Evolutionary conservation across 345 rosid genomes (phyloP).

Genomic region (Aethionema arabicum): DNA sequence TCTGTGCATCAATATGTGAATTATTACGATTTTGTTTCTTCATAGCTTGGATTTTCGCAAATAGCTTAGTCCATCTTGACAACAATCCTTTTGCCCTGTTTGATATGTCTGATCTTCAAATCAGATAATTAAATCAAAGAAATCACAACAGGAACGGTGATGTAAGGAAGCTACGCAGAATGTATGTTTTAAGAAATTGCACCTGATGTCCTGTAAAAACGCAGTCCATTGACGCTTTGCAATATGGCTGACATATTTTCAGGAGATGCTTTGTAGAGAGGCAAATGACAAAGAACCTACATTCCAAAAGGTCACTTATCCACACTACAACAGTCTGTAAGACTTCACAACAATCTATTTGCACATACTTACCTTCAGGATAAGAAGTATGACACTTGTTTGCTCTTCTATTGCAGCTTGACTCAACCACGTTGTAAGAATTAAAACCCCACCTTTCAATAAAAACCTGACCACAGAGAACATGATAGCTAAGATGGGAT

Average conservation of each 20-base stretch:
- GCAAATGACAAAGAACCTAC: slow-evolving; percentile 89
- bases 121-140: slow-evolving; percentile 79
- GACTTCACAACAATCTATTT: background rate
- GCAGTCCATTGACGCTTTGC: slow-evolving; percentile 79
- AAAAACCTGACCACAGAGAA: slow-evolving; percentile 65
- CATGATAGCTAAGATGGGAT: slow-evolving; percentile 8
- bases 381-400: slow-evolving; percentile 65
- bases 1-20: slow-evolving; percentile 55
- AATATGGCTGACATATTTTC: slow-evolving; percentile 90
- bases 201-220: slow-evolving; percentile 87
- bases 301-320: slow-evolving; percentile 27
- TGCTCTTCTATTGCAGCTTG: slow-evolving; percentile 90
- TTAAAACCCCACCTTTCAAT: slow-evolving; percentile 85
- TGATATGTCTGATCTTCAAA: slow-evolving; percentile 99
- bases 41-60: slow-evolving; percentile 67
- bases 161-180: slow-evolving; percentile 12
- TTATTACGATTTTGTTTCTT: slow-evolving; percentile 68
- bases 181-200: slow-evolving; percentile 37
- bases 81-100: slow-evolving; percentile 93
- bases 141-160: slow-evolving; percentile 34
- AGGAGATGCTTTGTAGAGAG: slow-evolving; percentile 82
- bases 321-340: slow-evolving; percentile 20
- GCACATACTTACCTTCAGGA: slow-evolving; percentile 54
- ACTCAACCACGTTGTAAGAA: slow-evolving; percentile 90
- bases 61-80: slow-evolving; percentile 88